Evolutionary conservation across 2,329 filamentous ascomycete species (phyloP).

Genomic region (Aspergillus quadrilineatus): DNA sequence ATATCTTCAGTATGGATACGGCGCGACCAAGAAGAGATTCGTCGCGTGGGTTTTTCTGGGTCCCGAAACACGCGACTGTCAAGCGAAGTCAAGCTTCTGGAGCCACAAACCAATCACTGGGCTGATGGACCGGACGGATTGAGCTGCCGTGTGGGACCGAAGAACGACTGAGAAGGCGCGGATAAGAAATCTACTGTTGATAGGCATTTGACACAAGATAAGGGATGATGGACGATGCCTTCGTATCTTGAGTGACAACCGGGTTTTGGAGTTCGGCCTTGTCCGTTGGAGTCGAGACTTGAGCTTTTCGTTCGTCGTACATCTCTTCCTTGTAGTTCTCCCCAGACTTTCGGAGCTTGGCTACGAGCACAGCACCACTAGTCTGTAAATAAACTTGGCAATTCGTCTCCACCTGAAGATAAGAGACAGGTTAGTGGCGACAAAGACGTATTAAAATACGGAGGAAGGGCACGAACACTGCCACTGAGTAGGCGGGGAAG

Average conservation of each 20-base stretch:
- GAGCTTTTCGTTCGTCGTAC: not conserved
- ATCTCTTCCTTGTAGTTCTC: not conserved
- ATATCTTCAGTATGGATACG: conserved; percentile 6
- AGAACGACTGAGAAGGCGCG: not conserved
- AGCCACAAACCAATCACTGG: not conserved
- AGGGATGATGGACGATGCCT: not conserved
- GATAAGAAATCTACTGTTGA: conserved; percentile 7
- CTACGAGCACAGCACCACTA: not conserved
- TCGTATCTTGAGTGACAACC: not conserved
- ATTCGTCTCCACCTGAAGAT: not conserved
- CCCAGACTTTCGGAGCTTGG: not conserved
- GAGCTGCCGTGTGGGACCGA: conserved; percentile 2
- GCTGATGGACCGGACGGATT: not conserved
- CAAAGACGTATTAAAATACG: not conserved
- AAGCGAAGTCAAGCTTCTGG: conserved; percentile 8
- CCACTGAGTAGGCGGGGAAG: not conserved
- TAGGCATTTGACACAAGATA: conserved; percentile 2
- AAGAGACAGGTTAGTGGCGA: not conserved
- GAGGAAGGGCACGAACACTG: not conserved
- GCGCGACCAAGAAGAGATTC: not conserved
- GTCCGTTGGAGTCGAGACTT: not conserved
- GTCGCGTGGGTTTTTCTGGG: conserved; percentile 3
- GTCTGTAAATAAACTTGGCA: not conserved
- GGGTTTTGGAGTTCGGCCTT: not conserved
- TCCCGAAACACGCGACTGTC: conserved; percentile 4